Evolutionary conservation across 2,329 filamentous ascomycete genomes (phyloP), one percentile per base, ranked within the genome.

Genomic region (Diaporthe australafricana): DNA sequence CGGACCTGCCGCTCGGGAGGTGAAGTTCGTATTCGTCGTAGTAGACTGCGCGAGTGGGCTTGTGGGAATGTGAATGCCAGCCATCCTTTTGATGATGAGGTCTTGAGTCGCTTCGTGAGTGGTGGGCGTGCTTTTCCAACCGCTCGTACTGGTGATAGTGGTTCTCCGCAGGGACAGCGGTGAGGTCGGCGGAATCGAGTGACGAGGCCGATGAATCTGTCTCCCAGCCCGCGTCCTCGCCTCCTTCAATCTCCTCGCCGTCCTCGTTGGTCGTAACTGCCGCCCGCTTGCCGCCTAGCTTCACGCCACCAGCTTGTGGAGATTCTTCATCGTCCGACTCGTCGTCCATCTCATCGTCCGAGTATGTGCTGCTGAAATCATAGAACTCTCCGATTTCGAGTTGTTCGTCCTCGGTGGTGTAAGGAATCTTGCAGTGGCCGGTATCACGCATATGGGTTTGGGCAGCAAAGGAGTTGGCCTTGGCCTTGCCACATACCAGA

Each of bases 361-460:
- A 96, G 81, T 99, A 99, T 1, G 96, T 98, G 83, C 93, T 94
- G 75, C 94, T 90, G 87, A 99, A 99, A 80, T 99, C 96, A 82
- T 99, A 99, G 82, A 94, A 98, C 75, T 98, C 94, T 70, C 96
- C 96, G 78, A 99, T 94, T 70, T 97, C 94, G 38, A 98, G 88
- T 84, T 98, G 94, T 79, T 98, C 95, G 45, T 93, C 92, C 79
- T 98, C 94, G 0, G 91, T 92, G 66, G 92, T 91, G 81, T 96
- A 99, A 0, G 94, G 95, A 76, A 99, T 97, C 89, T 95, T 98
- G 88, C 96, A 98, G 83, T 99, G 96, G 0, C 94, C 93, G 80
- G 95, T 96, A 81, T 99, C 96, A 55, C 94, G 92, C 96, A 99
- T 99, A 81, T 99, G 96, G 0, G 95, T 98, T 80, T 98, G 95